Base-by-base conservation (phyloP, 257 asterid genomes). In the Anisodus tanguticus region DNA sequence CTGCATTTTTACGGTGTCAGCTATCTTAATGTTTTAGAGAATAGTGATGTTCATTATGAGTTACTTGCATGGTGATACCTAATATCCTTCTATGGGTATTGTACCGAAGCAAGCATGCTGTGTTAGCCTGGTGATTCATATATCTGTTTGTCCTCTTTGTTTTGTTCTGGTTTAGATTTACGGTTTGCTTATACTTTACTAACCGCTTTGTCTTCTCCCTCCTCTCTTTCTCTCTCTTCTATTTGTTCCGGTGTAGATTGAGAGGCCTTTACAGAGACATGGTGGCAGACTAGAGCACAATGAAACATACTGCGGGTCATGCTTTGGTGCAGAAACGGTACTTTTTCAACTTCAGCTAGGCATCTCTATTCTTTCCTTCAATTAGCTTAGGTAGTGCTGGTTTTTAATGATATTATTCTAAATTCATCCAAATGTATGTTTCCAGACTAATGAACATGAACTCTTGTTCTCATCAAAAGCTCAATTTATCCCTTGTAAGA, bases 271-370 rank as follows among this genome's bases (percentile, higher is more conserved):
- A 87, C 98, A 97, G 88, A 95, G 90, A 88, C 98, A 97, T 85
- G 99, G 99, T 45, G 98, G 98, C 84, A 91, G 99, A 90, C 98
- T 97, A 85, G 98, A 92, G 86, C 94, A 92, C 88, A 92, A 95
- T 83, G 99, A 97, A 92, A 93, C 91, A 70, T 97, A 97, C 83
- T 97, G 99, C 43, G 99, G 99, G 57, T 93, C 99, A 81, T 97
- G 99, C 91, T 97, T 78, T 88, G 99, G 99, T 74, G 98, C 99
- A 86, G 99, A 97, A 91, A 81, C 81, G 97, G 99, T 95, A 93
- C 80, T 79, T 11, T 74, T 87, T 64, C 54, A 53, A 54, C 53
- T n/a, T 39, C 54, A 26, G 41, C 49, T 84, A 16, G 82, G 82
- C 85, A 68, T 82, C 81, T 66, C 54, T 82, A 51, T 82, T 80